Base-by-base conservation (phyloP, 192 early-diverging fungal genomes). In the Entomortierella chlamydospora region DNA sequence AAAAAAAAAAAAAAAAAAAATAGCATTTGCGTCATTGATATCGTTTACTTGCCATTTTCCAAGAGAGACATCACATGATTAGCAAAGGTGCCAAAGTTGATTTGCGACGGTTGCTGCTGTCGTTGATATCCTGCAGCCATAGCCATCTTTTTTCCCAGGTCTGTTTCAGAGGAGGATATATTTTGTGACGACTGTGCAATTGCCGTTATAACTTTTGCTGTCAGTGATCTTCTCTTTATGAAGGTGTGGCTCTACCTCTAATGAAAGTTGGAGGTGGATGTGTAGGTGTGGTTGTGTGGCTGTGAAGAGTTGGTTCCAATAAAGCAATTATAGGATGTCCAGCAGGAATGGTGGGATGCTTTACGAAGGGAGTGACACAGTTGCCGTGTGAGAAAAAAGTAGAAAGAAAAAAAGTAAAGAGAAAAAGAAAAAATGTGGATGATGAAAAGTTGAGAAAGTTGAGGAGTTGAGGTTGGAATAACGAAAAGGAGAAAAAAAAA, bases 41-140 rank as follows among this genome's bases (percentile, higher is more conserved):
- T n/a, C n/a, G 10, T 37, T 37, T 7, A 47, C 76, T 79, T 70
- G 61, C 76, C 76, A 79, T 79, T 79, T 34, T 79, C 76, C 31
- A 79, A 63, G 18, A 79, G 61, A 23, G 76, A 60, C 76, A 79
- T 70, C 28, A 79, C 64, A 70, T 79, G 76, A 41, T 61, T 43
- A 5, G 76, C 76, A 70, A 79, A 79, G 5, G 76, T 79, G 47
- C 76, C 76, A 59, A 79, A 79, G 42, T 64, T 79, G 57, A 79
- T 59, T 53, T 79, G 76, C 29, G 76, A 79, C 2, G 73, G 65
- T 20, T 70, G 76, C 15, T 70, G 74, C 10, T 60, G 76, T 20
- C 68, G 67, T 22, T 43, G 57, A 11, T 70, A 70, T 37, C 76
- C 76, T 54, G 76, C 68, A 12, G 76, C 76, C 76, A 79, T 79